Evolutionary conservation across 257 asterid species (phyloP), one percentile per base, ranked within the genome.

Genomic region (Paraleonurus japonicus): DNA sequence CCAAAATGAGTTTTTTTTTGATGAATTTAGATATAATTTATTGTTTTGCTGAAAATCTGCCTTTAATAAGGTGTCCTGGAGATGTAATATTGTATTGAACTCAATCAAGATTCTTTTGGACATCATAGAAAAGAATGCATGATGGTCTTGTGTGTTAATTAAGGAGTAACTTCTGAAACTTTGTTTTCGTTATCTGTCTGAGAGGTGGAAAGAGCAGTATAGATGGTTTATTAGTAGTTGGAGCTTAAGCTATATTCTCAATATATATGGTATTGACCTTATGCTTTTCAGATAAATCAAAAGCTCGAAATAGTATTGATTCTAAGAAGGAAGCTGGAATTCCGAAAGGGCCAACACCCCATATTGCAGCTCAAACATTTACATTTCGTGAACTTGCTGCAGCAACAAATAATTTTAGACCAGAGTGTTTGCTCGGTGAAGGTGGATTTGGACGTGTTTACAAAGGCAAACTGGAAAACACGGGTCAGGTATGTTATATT

Each of bases 381-480:
- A 94, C 99, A 16, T 94, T 91, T 71, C 97, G 99, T 73, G 99
- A 91, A 75, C 97, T 94, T 79, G 99, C 98, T 41, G 83, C 90
- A 75, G 99, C 97, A 35, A 91, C 99, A 1, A 88, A 88, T 78
- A 94, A 94, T 79, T 94, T 94, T 72, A 85, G 92, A 78, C 87
- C 83, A 0, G 99, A 94, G 77, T 85, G 86, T 75, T 81, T 91
- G 85, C 80, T 94, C 45, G 99, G 99, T 48, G 99, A 94, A 83
- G 99, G 99, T 77, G 98, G 98, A n/a, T 94, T 94, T 61, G 99
- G 98, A 15, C 91, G 90, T 55, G 98, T 94, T 64, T 89, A 94
- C 73, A 89, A 88, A 81, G 99, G 99, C 51, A 89, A 85, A 20
- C 73, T 94, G 68, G 98, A 91, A 76, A 87, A 84, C 75, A 87